phyloP scores from a whole-genome alignment of 2,329 filamentous ascomycete genomes.

The Magnaporthiopsis incrustans region DNA sequence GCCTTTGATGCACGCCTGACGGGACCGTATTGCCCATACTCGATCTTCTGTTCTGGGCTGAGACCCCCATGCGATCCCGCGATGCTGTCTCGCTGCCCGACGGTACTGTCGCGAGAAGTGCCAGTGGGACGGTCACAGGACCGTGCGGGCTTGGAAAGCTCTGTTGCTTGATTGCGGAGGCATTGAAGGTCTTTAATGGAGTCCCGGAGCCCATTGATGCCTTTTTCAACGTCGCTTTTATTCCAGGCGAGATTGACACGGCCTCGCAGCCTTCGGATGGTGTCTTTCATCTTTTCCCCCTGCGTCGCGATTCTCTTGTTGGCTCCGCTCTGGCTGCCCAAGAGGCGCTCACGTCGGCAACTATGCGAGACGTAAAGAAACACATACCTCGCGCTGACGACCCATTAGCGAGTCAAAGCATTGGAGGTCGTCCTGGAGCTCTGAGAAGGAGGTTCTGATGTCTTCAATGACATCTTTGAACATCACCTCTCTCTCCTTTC shows the following conservation, averaged over 20 bases:
- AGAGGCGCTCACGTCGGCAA: background rate
- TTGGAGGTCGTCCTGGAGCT: background rate
- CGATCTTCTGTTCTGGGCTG: background rate
- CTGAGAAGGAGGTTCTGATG: background rate
- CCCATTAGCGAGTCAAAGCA: background rate
- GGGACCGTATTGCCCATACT: constrained; percentile 4
- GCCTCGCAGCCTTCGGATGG: constrained; percentile 1
- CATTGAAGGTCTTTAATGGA: constrained; percentile 3
- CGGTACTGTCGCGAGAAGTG: background rate
- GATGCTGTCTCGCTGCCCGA: background rate
- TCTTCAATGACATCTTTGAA: background rate
- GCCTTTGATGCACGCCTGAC: constrained; percentile 8
- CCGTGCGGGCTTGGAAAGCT: background rate
- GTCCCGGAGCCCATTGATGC: constrained; percentile 2
- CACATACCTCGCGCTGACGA: background rate
- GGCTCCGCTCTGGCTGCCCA: background rate
- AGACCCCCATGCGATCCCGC: no score
- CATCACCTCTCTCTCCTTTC: background rate
- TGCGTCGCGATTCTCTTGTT: background rate
- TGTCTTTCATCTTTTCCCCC: constrained; percentile 7
- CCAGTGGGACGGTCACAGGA: no score
- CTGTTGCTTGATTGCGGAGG: constrained; percentile 1
- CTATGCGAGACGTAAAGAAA: no score
- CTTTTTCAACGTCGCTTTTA: constrained; percentile 2
- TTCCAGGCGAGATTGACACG: constrained; percentile 4